Base-by-base conservation (phyloP, 768 basidiomycete genomes). In the Suillus ampliporus region DNA sequence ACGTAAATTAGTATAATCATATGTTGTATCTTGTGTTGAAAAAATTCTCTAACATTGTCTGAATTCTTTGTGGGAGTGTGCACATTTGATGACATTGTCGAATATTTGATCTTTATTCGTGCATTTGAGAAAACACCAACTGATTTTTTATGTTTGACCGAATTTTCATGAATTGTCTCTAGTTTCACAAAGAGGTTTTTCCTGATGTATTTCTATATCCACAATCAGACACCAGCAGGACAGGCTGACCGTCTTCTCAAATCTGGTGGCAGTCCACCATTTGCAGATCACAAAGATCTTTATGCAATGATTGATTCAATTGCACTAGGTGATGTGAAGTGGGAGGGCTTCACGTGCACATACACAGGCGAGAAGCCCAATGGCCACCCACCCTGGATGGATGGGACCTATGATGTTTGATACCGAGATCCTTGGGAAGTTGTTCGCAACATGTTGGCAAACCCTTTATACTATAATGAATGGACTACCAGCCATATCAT, bases 271-370 rank as follows among this genome's bases (percentile, higher is more conserved):
- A 58, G 43, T 23, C 60, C 64, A 63, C 78, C 78, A 0, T 76
- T 74, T 54, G 38, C 58, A 2, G 47, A 69, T 48, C 57, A 69
- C 57, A 51, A 61, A 9, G 62, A 77, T 31, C 19, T 77, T 0
- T 68, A 68, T 37, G 26, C 59, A 0, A 63, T 69, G 0, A 78
- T 78, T 56, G 71, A 78, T 56, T 28, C 61, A 0, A 74, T 68
- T 1, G 10, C 57, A 17, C 51, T 69, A 26, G 73, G 77, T 7
- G 73, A 72, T 23, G 56, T 70, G 5, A 68, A 68, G 4, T 78
- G 77, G 78, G 31, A 76, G 35, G 65, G 64, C 11, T 71, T 75
- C 38, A 57, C 60, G 0, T 54, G 63, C 5, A 10, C 15, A 13
- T 74, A 73, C 62, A 56, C 53, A 34, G 67, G 73, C 15, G 44